A percentile compares a stretch with the other conserved stretches of the same genome.
phyloP scores from a whole-genome alignment of 495 filamentous ascomycete species.

The Aspergillus wentii region DNA sequence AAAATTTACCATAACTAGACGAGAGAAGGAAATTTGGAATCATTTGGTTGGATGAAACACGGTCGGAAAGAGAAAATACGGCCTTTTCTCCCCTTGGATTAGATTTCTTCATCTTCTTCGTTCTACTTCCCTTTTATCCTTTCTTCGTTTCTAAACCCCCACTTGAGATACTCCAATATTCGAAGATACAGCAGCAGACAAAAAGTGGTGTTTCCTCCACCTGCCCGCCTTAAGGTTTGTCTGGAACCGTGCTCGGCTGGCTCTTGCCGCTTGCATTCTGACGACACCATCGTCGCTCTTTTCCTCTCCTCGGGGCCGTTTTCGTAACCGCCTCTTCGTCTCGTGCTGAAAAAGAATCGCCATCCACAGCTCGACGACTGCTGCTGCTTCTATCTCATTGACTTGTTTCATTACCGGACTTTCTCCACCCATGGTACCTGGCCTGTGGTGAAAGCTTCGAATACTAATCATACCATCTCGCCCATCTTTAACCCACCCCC shows the following conservation, averaged over 20 bases:
- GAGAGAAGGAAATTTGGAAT: too few relatives aligned
- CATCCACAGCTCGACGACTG: background rate
- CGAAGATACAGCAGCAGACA: constrained; percentile 1
- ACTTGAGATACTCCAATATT: too few relatives aligned
- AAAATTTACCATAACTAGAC: too few relatives aligned
- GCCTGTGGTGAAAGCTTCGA: constrained; percentile 9
- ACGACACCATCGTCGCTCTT: constrained; percentile 24
- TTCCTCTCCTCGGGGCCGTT: constrained; percentile 10
- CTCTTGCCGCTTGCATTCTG: constrained; percentile 31
- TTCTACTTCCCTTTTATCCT: too few relatives aligned
- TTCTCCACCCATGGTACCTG: constrained; percentile 7
- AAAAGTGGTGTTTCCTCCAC: constrained; percentile 6
- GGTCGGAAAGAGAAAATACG: too few relatives aligned
- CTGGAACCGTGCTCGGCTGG: constrained; percentile 28
- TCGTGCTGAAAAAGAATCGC: too few relatives aligned
- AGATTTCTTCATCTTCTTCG: too few relatives aligned
- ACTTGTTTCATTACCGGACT: background rate
- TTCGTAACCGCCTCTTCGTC: constrained; percentile 11
- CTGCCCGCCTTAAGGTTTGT: constrained; percentile 32
- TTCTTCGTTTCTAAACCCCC: too few relatives aligned
- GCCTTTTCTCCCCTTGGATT: too few relatives aligned
- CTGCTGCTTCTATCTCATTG: constrained; percentile 1
- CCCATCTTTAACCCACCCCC: constrained; percentile 18
- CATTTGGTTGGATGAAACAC: too few relatives aligned
- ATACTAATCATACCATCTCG: constrained; percentile 18